phyloP scores from a whole-genome alignment of 768 basidiomycete genomes.

The Xerocomus brunneocitrinus region DNA sequence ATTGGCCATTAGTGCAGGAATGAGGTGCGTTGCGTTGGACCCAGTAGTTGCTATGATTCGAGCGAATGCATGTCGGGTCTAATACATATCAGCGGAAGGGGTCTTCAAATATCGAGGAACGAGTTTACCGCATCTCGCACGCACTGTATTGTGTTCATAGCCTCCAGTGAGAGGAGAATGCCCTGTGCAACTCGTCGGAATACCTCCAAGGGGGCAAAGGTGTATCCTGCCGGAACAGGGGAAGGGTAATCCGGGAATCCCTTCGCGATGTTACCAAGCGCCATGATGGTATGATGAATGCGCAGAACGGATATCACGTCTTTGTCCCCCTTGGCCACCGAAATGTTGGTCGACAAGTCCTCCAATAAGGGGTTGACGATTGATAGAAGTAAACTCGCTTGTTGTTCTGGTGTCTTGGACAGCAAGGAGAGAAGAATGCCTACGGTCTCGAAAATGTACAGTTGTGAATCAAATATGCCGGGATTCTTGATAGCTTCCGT shows the following conservation, averaged over 20 bases:
- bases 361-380: slow-evolving; percentile 79
- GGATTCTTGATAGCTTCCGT: slow-evolving; percentile 75
- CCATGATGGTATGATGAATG: slow-evolving; percentile 92
- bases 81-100: slow-evolving; percentile 9
- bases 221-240: slow-evolving; percentile 59
- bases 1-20: slow-evolving; percentile 84
- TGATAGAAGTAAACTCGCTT: slow-evolving; percentile 64
- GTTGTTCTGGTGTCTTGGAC: slow-evolving; percentile 60
- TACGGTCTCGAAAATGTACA: slow-evolving; percentile 91
- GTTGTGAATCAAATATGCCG: slow-evolving; percentile 76
- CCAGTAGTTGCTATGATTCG: slow-evolving; percentile 89
- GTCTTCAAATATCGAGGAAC: neutral
- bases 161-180: slow-evolving; percentile 80
- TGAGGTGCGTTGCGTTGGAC: slow-evolving; percentile 77
- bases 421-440: slow-evolving; percentile 83
- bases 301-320: slow-evolving; percentile 78
- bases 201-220: slow-evolving; percentile 67
- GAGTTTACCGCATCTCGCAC: slow-evolving; percentile 85
- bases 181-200: slow-evolving; percentile 85
- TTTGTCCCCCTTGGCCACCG: slow-evolving; percentile 50
- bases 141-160: slow-evolving; percentile 80
- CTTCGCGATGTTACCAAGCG: slow-evolving; percentile 90
- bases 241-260: slow-evolving; percentile 92
- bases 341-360: slow-evolving; percentile 57
- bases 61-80: slow-evolving; percentile 93